These are phyloP conservation scores for Lasiodiplodia sp. DNA, from an alignment of 2,329 filamentous ascomycete genomes.

Conservation along the genomic window DNA sequence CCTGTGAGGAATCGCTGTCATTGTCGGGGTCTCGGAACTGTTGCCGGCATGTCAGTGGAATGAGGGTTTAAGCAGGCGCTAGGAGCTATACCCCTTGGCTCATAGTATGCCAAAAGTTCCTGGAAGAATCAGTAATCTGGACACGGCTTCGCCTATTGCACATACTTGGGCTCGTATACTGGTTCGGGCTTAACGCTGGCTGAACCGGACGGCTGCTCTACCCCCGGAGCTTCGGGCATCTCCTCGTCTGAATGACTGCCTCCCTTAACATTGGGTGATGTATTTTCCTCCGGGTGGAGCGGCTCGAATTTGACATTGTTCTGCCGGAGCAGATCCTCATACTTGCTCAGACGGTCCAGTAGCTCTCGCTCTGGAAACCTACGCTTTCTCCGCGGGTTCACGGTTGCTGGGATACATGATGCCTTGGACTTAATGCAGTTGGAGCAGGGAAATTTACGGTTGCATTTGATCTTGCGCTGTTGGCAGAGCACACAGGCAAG, in stretches of 20 bases:
- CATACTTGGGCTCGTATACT: slow-evolving; percentile 4
- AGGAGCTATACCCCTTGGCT: slow-evolving; percentile 48
- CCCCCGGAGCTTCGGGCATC: background rate
- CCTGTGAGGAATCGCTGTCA: slow-evolving; percentile 33
- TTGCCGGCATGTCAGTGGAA: slow-evolving; percentile 35
- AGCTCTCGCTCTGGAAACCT: slow-evolving; percentile 75
- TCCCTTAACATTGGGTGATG: background rate
- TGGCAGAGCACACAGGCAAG: slow-evolving; percentile 75
- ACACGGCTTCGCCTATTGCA: slow-evolving; percentile 2
- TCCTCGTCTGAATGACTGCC: background rate
- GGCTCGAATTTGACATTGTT: slow-evolving; percentile 74
- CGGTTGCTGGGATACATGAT: slow-evolving; percentile 59
- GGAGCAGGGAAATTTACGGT: slow-evolving; percentile 74
- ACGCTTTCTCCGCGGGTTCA: slow-evolving; percentile 63
- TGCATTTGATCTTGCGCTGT: slow-evolving; percentile 77
- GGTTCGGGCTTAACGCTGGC: background rate
- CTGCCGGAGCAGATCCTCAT: slow-evolving; percentile 70
- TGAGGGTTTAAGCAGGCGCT: background rate
- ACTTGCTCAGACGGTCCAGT: slow-evolving; percentile 71
- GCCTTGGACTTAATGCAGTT: slow-evolving; percentile 70
- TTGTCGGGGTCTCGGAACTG: slow-evolving; percentile 37
- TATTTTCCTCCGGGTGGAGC: slow-evolving; percentile 52
- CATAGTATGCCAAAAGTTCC: slow-evolving; percentile 57
- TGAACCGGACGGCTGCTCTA: background rate
- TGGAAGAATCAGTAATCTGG: slow-evolving; percentile 35